Conservation (phyloP, 371 early-diverging fungal genomes). For the Mortierella sp. region DNA sequence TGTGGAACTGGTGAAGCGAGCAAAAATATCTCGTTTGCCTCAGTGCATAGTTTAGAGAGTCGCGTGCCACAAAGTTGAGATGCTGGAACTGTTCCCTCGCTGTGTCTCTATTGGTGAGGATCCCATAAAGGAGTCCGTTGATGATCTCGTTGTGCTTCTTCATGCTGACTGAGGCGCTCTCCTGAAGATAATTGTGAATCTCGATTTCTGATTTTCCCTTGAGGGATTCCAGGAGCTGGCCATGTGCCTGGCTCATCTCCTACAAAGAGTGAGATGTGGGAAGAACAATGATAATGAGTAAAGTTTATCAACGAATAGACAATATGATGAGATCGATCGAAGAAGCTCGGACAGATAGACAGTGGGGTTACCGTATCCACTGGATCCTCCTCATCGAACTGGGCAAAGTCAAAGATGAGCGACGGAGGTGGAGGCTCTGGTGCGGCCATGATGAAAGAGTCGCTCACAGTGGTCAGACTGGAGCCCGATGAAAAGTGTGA, state of each 20-base stretch:
- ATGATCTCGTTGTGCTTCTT: constrained; percentile 66
- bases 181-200: constrained; percentile 72
- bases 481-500: too few relatives aligned
- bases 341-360: not conserved
- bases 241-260: constrained; percentile 64
- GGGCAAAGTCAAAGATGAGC: constrained; percentile 57
- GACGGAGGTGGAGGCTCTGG: constrained; percentile 39
- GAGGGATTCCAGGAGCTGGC: constrained; percentile 55
- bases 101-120: constrained; percentile 60
- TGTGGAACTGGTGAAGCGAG: constrained; percentile 58
- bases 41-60: constrained; percentile 65
- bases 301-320: too few relatives aligned
- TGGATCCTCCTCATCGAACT: constrained; percentile 56
- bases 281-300: not conserved
- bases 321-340: too few relatives aligned
- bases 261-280: constrained; percentile 19
- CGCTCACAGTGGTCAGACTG: too few relatives aligned
- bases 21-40: constrained; percentile 62
- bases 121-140: constrained; percentile 73
- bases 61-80: constrained; percentile 72
- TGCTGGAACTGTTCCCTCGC: constrained; percentile 62
- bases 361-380: constrained; percentile 46
- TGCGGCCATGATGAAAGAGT: constrained; percentile 25
- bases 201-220: constrained; percentile 71
- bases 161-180: constrained; percentile 65